phyloP scores from a whole-genome alignment of 257 asterid genomes.

The Sherardia arvensis region DNA sequence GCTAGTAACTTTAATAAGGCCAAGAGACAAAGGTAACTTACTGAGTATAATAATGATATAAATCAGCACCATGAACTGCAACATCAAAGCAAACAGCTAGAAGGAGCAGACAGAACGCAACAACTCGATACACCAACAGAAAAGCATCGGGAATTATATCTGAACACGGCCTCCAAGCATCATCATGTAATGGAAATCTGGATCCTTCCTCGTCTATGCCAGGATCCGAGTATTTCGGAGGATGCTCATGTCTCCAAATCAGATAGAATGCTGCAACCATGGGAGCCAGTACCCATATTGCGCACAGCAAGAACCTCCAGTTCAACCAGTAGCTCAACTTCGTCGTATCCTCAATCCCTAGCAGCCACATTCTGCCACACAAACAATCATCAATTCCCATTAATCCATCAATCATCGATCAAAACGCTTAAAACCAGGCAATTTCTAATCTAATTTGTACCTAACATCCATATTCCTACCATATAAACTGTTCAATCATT shows the following conservation, averaged over 20 bases:
- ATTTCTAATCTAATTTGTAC: too few relatives aligned
- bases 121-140: constrained; percentile 49
- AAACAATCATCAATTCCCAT: constrained; percentile 1
- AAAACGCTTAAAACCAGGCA: too few relatives aligned
- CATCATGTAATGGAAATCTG: constrained; percentile 18
- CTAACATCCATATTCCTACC: too few relatives aligned
- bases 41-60: constrained; percentile 85
- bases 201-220: constrained; percentile 19
- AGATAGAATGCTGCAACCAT: constrained; percentile 32
- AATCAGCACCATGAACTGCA: constrained; percentile 49
- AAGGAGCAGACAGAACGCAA: constrained; percentile 56
- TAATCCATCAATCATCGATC: neutral
- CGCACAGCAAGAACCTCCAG: constrained; percentile 70
- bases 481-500: neutral
- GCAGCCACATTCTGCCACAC: constrained; percentile 58
- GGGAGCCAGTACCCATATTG: constrained; percentile 57
- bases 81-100: constrained; percentile 47
- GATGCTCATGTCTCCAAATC: constrained; percentile 64
- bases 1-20: constrained; percentile 7
- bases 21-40: constrained; percentile 34
- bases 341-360: constrained; percentile 38
- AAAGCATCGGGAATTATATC: constrained; percentile 42
- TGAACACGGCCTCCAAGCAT: constrained; percentile 79
- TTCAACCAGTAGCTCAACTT: constrained; percentile 74
- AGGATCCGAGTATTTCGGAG: constrained; percentile 19